These are phyloP conservation scores for Paulownia fortunei DNA, from an alignment of 257 asterid genomes.

Conservation along the genomic window DNA sequence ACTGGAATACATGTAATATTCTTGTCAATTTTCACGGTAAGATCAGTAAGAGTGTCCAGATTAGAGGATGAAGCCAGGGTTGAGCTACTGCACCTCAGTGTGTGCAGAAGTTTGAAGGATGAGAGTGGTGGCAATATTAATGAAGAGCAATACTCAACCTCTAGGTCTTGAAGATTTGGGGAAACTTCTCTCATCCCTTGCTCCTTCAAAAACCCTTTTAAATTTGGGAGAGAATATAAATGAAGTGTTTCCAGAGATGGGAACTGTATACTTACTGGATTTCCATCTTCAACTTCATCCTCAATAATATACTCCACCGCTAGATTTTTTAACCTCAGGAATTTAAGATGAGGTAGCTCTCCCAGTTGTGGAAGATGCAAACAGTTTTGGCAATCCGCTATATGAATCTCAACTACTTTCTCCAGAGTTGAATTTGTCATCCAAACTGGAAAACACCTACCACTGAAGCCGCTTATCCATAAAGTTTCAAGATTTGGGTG, in stretches of 20 bases:
- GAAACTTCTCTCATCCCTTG: constrained; percentile 4
- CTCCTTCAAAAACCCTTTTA: constrained; percentile 19
- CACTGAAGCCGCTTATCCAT: constrained; percentile 19
- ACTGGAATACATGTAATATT: constrained; percentile 6
- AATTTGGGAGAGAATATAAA: neutral
- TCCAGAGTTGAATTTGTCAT: constrained; percentile 25
- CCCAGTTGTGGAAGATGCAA: constrained; percentile 29
- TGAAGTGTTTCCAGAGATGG: neutral
- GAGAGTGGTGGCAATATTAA: neutral
- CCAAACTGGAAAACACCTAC: constrained; percentile 33
- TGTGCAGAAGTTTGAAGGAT: neutral
- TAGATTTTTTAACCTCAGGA: neutral
- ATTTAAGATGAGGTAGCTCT: constrained; percentile 26
- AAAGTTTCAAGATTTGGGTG: constrained; percentile 18
- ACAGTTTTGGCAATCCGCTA: neutral
- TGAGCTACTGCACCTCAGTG: neutral
- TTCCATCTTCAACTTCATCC: neutral
- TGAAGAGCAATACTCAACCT: neutral
- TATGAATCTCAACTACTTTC: neutral
- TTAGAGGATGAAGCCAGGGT: constrained; percentile 1
- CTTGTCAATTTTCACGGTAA: neutral
- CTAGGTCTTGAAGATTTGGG: neutral
- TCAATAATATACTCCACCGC: constrained; percentile 29
- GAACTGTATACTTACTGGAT: neutral
- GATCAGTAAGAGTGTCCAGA: constrained; percentile 21